phyloP scores from a whole-genome alignment of 2,329 filamentous ascomycete genomes.

The Xylariaceae sp. region DNA sequence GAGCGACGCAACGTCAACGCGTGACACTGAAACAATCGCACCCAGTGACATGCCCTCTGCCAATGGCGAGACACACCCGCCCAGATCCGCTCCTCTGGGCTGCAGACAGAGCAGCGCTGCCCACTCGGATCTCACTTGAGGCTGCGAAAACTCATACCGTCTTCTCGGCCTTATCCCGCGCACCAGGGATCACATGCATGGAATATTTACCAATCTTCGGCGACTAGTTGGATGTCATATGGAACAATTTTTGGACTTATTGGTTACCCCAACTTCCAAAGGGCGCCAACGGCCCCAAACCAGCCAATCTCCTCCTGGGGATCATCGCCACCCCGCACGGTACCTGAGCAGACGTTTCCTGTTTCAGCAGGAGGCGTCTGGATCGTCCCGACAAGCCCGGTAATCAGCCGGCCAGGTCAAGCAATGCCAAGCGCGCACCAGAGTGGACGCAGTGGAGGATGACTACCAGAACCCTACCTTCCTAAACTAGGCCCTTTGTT shows the following conservation, averaged over 20 bases:
- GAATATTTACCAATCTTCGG: slow-evolving; percentile 5
- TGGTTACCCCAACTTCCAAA: slow-evolving; percentile 19
- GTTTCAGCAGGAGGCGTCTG: slow-evolving; percentile 28
- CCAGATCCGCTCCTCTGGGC: neutral
- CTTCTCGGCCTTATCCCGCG: slow-evolving; percentile 24
- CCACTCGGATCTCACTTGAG: neutral
- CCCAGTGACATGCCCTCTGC: slow-evolving; percentile 6
- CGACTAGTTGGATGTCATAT: slow-evolving; percentile 10
- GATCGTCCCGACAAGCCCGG: slow-evolving; percentile 12
- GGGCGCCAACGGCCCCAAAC: slow-evolving; percentile 13
- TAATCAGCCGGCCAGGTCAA: slow-evolving; percentile 13
- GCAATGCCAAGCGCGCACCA: slow-evolving; percentile 8
- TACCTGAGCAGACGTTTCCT: slow-evolving; percentile 28
- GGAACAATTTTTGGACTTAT: slow-evolving; percentile 19
- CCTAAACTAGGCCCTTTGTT: neutral
- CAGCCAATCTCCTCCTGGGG: slow-evolving; percentile 24
- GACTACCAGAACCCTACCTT: neutral
- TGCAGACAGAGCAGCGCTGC: neutral
- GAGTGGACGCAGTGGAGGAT: neutral
- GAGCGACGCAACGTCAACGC: slow-evolving; percentile 1
- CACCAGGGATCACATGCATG: slow-evolving; percentile 28
- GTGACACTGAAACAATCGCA: slow-evolving; percentile 13
- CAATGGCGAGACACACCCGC: slow-evolving; percentile 10
- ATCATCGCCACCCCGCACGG: slow-evolving; percentile 25
- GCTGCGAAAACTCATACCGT: neutral